Evolutionary conservation across 805 yeast species (phyloP).

Genomic region (Cyberlindnera euphorbiiphila): DNA sequence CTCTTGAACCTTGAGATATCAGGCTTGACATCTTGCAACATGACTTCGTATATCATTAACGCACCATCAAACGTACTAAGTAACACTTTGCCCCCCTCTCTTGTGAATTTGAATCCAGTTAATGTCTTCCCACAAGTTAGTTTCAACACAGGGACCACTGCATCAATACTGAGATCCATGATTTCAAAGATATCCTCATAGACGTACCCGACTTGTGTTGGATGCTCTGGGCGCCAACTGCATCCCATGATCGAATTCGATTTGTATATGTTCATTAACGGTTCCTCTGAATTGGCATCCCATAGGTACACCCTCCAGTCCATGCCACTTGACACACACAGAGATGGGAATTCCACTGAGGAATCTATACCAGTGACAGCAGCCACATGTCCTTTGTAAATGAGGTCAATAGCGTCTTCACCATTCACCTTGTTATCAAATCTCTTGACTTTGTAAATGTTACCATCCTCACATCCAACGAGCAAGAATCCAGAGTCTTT

Average conservation of each 20-base stretch:
- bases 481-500: constrained; percentile 24
- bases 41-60: constrained; percentile 17
- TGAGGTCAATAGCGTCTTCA: constrained; percentile 16
- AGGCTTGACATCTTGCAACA: constrained; percentile 13
- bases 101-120: constrained; percentile 18
- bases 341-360: constrained; percentile 17
- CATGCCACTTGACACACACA: constrained; percentile 29
- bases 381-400: constrained; percentile 26
- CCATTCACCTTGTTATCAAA: constrained; percentile 22
- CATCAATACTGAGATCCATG: constrained; percentile 30
- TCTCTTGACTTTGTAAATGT: constrained; percentile 28
- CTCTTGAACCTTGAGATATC: constrained; percentile 22
- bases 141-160: constrained; percentile 24
- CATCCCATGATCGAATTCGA: constrained; percentile 28
- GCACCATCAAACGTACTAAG: constrained; percentile 19
- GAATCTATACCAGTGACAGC: constrained; percentile 25
- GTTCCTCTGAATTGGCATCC: constrained; percentile 21
- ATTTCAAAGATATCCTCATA: constrained; percentile 29
- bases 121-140: constrained; percentile 11
- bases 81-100: constrained; percentile 16
- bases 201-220: constrained; percentile 30
- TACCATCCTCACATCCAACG: constrained; percentile 33
- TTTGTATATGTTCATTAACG: constrained; percentile 24
- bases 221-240: constrained; percentile 26
- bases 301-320: constrained; percentile 32